These are phyloP conservation scores for Platismatia glauca DNA, from an alignment of 495 filamentous ascomycete genomes.

Conservation along the genomic window DNA sequence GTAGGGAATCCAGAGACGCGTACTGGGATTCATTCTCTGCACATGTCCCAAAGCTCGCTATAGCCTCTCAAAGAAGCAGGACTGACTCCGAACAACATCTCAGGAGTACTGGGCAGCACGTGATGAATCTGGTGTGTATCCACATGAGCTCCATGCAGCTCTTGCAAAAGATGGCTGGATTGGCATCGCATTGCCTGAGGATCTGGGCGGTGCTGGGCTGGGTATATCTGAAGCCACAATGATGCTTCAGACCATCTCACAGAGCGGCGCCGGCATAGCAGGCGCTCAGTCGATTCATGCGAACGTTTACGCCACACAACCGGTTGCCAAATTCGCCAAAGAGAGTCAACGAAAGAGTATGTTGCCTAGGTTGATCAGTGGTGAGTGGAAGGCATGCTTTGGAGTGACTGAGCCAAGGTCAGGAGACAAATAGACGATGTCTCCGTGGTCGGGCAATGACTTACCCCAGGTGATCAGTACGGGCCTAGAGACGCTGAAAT, in stretches of 20 bases:
- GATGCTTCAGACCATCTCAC: constrained; percentile 77
- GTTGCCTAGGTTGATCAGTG: constrained; percentile 60
- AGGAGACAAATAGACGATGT: background rate
- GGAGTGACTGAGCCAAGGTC: constrained; percentile 48
- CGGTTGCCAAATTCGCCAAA: constrained; percentile 60
- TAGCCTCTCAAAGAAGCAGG: no score
- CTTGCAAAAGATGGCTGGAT: constrained; percentile 77
- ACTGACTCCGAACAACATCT: no score
- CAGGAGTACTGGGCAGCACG: constrained; percentile 65
- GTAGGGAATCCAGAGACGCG: no score
- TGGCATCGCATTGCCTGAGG: constrained; percentile 66
- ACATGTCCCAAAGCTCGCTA: no score
- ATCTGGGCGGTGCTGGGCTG: constrained; percentile 62
- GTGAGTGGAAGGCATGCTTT: constrained; percentile 61
- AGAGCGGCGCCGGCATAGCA: constrained; percentile 68
- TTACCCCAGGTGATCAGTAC: constrained; percentile 41
- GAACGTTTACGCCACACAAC: constrained; percentile 71
- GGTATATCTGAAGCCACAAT: constrained; percentile 76
- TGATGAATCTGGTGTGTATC: constrained; percentile 60
- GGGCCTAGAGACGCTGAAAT: constrained; percentile 62
- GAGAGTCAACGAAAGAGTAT: constrained; percentile 48
- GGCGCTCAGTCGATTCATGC: constrained; percentile 71
- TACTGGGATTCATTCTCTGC: no score
- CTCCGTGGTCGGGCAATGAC: background rate
- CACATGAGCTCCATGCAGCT: constrained; percentile 62